Percentiles rank a stretch among this genome's conserved stretches.
phyloP scores from a whole-genome alignment of 805 yeast genomes.

The Hemisphaericaspora nanyangensis region DNA sequence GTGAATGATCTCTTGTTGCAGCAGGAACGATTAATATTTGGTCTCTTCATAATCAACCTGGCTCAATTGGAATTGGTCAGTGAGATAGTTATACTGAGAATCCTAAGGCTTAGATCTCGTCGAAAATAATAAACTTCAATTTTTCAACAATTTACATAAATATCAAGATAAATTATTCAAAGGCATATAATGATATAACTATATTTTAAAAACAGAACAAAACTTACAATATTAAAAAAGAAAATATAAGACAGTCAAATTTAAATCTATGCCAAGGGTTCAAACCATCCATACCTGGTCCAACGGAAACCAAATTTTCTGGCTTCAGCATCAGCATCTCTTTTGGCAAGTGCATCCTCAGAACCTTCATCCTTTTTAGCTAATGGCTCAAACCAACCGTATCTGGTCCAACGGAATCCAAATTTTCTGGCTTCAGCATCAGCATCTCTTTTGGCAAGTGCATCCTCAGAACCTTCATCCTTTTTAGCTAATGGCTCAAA shows the following conservation, averaged over 20 bases:
- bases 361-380: too few relatives aligned
- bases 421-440: neutral
- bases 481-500: conserved; percentile 6
- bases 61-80: too few relatives aligned
- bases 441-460: conserved; percentile 2
- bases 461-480: too few relatives aligned
- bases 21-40: too few relatives aligned
- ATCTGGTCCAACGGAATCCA: neutral
- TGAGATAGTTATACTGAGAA: too few relatives aligned
- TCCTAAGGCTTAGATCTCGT: too few relatives aligned
- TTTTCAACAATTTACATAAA: neutral
- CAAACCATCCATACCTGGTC: conserved; percentile 4
- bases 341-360: too few relatives aligned
- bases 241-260: neutral
- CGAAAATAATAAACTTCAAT: neutral
- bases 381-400: conserved; percentile 3
- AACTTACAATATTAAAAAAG: too few relatives aligned
- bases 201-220: too few relatives aligned
- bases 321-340: conserved; percentile 6
- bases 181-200: neutral
- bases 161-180: too few relatives aligned
- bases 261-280: conserved; percentile 2
- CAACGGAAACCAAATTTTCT: neutral
- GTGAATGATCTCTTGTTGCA: too few relatives aligned
- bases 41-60: too few relatives aligned